Base-by-base conservation (phyloP, 1,139 yeast species). In the Blastobotrys arbuscula region DNA sequence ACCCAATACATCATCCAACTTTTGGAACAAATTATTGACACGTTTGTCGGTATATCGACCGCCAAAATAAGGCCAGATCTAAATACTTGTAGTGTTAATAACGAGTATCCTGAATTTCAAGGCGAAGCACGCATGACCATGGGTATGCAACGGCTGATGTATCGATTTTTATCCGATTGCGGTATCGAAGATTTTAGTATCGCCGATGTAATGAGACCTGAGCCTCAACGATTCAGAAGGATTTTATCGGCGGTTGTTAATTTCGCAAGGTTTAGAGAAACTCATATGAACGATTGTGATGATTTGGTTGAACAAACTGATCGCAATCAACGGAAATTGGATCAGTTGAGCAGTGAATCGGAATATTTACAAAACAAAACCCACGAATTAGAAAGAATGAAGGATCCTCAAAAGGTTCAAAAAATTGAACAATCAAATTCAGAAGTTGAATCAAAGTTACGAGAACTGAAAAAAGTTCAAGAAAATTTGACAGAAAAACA, bases 231-330 rank as follows among this genome's bases (percentile, higher is more conserved):
- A 50, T 73, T 80, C 2, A 70, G 81, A 55, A 71, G 94, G 44
- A 74, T 86, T 18, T 66, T 89, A 28, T 86, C 96, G 62, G 95
- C 94, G 1, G 82, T 89, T 45, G 84, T 88, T 16, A 88, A 89
- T 62, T 89, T 79, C 70, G 95, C 95, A 1, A 70, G 94, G 51
- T 88, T 85, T 59, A 74, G 96, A 56, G 95, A 87, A 59, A 86
- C 82, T 55, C 81, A 85, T 49, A 77, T 84, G 62, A 75, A 73
- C 19, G 89, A 80, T 57, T 82, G 85, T 59, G 89, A 82, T 50
- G 76, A 75, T 24, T 69, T 82, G 40, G 77, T 83, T 37, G 69
- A 72, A 16, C 72, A 75, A 48, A 77, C 84, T 53, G 86, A 82
- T 51, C 60, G 69, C 13, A 67, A 74, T 34, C 66, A 79, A 38